phyloP scores from a whole-genome alignment of 2,329 filamentous ascomycete species.

The Orbilia javanica region DNA sequence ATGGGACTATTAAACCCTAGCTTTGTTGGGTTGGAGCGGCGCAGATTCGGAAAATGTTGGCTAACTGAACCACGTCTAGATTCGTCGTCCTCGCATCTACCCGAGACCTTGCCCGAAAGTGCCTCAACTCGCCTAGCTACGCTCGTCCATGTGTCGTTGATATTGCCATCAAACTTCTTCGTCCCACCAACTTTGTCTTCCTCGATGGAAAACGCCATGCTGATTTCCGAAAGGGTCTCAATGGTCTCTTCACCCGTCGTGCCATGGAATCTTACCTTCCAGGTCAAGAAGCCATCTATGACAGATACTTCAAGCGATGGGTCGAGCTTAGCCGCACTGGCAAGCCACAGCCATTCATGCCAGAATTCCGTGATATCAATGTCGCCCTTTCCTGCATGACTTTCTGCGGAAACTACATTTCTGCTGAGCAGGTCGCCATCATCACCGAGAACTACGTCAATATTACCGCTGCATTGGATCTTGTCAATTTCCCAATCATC shows the following conservation, averaged over 20 bases:
- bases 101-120: slow-evolving; percentile 93
- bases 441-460: slow-evolving; percentile 97
- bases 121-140: slow-evolving; percentile 91
- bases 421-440: slow-evolving; percentile 88
- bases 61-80: slow-evolving; percentile 67
- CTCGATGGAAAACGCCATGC: slow-evolving; percentile 94
- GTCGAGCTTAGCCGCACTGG: slow-evolving; percentile 79
- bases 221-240: slow-evolving; percentile 96
- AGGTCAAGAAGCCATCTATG: slow-evolving; percentile 91
- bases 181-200: slow-evolving; percentile 95
- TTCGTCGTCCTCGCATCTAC: slow-evolving; percentile 97
- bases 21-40: not conserved
- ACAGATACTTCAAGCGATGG: slow-evolving; percentile 85
- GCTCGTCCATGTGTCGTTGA: slow-evolving; percentile 98
- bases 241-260: slow-evolving; percentile 91
- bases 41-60: slow-evolving; percentile 6
- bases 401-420: slow-evolving; percentile 97
- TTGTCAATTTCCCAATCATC: slow-evolving; percentile 98
- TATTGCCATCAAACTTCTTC: slow-evolving; percentile 90
- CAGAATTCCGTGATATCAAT: slow-evolving; percentile 92
- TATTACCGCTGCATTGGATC: slow-evolving; percentile 92
- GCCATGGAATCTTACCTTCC: slow-evolving; percentile 90
- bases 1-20: not conserved
- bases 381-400: slow-evolving; percentile 94
- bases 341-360: slow-evolving; percentile 88